A percentile compares a stretch with the other conserved stretches of the same genome.
Evolutionary conservation across 2,329 filamentous ascomycete species (phyloP).

Genomic region (Teratosphaeria destructans): DNA sequence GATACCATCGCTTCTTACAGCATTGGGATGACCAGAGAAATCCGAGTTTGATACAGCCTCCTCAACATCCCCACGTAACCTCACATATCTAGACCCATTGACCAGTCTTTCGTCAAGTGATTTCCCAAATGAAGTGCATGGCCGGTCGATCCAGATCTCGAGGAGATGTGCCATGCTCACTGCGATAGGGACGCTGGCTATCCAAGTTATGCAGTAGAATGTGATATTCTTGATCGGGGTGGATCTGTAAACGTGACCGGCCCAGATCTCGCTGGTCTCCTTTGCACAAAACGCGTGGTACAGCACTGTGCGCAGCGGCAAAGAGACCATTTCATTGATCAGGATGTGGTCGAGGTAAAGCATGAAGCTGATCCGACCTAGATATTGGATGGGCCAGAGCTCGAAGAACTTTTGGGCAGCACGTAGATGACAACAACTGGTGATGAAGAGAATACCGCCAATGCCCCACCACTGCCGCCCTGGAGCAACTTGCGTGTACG

Average conservation of each 20-base stretch:
- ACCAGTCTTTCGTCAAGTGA: neutral
- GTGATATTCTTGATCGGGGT: neutral
- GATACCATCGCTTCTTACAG: neutral
- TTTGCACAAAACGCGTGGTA: neutral
- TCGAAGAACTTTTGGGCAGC: constrained; percentile 7
- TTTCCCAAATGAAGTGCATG: neutral
- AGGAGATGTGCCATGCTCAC: neutral
- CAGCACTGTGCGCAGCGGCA: neutral
- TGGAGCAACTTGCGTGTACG: neutral
- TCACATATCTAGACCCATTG: neutral
- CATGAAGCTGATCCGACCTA: constrained; percentile 14
- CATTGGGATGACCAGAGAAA: neutral
- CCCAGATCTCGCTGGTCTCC: neutral
- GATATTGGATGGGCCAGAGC: constrained; percentile 5
- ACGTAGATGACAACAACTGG: constrained; percentile 7
- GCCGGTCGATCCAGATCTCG: neutral
- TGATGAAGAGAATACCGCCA: constrained; percentile 12
- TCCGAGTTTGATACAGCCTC: neutral
- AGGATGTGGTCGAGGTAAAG: constrained; percentile 11
- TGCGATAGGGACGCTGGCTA: neutral
- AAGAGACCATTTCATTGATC: neutral
- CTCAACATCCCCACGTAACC: neutral
- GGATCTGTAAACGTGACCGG: neutral
- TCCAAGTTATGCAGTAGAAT: neutral
- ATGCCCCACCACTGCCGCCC: constrained; percentile 11